Conservation (phyloP, 2,329 filamentous ascomycete genomes). For the Ceratocystis ficicola region DNA sequence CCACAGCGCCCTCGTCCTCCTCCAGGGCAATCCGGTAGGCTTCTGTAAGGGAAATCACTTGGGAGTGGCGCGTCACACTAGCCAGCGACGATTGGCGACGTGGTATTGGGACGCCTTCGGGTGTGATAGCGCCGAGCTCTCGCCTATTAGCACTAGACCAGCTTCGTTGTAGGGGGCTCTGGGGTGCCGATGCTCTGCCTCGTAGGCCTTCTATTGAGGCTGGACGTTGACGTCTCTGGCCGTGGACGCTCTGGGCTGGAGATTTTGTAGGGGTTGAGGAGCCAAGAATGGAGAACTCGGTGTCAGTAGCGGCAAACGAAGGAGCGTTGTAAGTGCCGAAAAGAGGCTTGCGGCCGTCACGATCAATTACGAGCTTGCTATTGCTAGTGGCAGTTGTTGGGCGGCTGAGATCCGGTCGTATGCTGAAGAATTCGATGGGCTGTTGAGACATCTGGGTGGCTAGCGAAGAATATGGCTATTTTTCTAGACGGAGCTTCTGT, state of each 20-base stretch:
- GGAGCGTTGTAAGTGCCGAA: slow-evolving; percentile 28
- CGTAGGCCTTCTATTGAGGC: slow-evolving; percentile 20
- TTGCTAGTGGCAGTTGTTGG: slow-evolving; percentile 21
- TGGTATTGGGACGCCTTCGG: slow-evolving; percentile 22
- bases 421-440: slow-evolving; percentile 19
- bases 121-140: slow-evolving; percentile 18
- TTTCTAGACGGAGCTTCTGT: not conserved
- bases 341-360: slow-evolving; percentile 33
- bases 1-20: slow-evolving; percentile 21
- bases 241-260: slow-evolving; percentile 17
- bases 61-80: slow-evolving; percentile 22
- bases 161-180: slow-evolving; percentile 17
- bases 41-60: slow-evolving; percentile 22
- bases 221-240: slow-evolving; percentile 24
- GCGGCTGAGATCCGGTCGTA: slow-evolving; percentile 21
- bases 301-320: slow-evolving; percentile 20
- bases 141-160: slow-evolving; percentile 20
- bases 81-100: slow-evolving; percentile 22
- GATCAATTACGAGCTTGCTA: slow-evolving; percentile 31
- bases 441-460: slow-evolving; percentile 17
- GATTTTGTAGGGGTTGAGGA: slow-evolving; percentile 21
- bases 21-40: slow-evolving; percentile 20
- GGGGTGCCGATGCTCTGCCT: slow-evolving; percentile 14
- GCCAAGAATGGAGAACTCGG: slow-evolving; percentile 20
- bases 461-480: not conserved